Percentiles rank a stretch among this genome's conserved stretches.
These are phyloP conservation scores for Phoenix roebelenii DNA, from an alignment of 176 grass and related monocot species.

Conservation along the genomic window DNA sequence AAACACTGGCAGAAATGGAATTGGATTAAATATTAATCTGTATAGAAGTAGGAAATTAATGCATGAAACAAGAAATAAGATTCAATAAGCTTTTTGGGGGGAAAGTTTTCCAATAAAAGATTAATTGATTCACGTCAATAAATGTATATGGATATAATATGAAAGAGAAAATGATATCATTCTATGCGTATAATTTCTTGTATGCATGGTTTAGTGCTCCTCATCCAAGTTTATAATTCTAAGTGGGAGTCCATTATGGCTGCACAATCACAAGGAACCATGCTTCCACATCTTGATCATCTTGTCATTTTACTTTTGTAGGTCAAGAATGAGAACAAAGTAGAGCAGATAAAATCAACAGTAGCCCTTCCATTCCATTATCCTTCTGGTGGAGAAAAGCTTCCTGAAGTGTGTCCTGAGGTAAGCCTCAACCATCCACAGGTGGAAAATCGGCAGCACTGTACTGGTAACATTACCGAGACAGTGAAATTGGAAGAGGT, in stretches of 20 bases:
- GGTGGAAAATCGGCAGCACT: neutral
- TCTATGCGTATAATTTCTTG: too few species aligned
- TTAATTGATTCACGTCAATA: too few species aligned
- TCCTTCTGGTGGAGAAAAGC: conserved; percentile 34
- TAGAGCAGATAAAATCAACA: conserved; percentile 21
- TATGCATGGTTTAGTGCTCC: too few species aligned
- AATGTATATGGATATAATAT: too few species aligned
- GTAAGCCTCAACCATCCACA: neutral
- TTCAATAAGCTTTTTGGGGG: too few species aligned
- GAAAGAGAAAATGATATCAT: too few species aligned
- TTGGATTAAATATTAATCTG: too few species aligned
- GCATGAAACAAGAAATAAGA: too few species aligned
- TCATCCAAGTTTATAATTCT: too few species aligned
- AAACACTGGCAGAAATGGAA: too few species aligned
- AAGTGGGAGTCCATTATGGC: neutral
- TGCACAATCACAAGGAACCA: neutral
- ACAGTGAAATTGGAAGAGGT: conserved; percentile 1
- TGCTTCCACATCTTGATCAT: neutral
- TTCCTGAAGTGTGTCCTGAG: neutral
- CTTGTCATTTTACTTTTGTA: neutral
- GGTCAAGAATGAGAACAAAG: conserved; percentile 5
- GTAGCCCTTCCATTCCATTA: conserved; percentile 55
- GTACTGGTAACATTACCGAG: neutral
- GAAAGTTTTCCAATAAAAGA: too few species aligned
- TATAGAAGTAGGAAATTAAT: too few species aligned